Evolutionary conservation across 2,329 filamentous ascomycete species (phyloP).

Genomic region (Amphichorda felina): DNA sequence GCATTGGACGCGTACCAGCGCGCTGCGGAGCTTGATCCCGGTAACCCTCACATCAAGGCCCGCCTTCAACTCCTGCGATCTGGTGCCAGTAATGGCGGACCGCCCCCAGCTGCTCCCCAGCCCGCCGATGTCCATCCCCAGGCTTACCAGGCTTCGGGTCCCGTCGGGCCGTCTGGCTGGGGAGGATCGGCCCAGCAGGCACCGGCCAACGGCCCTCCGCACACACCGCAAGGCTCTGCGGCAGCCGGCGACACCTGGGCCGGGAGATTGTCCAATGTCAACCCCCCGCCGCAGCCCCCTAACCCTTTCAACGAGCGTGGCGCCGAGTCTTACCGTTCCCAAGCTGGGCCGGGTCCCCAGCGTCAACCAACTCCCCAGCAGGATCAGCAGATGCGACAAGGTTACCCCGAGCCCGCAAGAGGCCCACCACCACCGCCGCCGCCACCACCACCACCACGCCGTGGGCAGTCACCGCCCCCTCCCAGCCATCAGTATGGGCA

Average conservation of each 20-base stretch:
- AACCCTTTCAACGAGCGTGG: conserved; percentile 69
- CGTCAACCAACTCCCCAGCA: conserved; percentile 68
- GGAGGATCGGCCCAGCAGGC: conserved; percentile 58
- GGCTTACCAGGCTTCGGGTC: conserved; percentile 74
- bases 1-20: conserved; percentile 91
- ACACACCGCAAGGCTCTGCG: conserved; percentile 25
- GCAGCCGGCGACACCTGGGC: conserved; percentile 43
- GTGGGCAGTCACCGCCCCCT: conserved; percentile 42
- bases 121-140: conserved; percentile 95
- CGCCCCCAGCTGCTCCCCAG: conserved; percentile 67
- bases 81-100: conserved; percentile 60
- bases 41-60: conserved; percentile 92
- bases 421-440: too few species aligned
- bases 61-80: conserved; percentile 80
- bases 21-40: conserved; percentile 85
- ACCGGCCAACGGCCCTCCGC: conserved; percentile 38
- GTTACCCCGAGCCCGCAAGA: conserved; percentile 40
- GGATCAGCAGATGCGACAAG: conserved; percentile 44
- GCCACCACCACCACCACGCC: too few species aligned
- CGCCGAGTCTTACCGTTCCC: conserved; percentile 56
- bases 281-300: conserved; percentile 59
- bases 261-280: conserved; percentile 67
- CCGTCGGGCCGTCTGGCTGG: conserved; percentile 75
- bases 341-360: conserved; percentile 52
- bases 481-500: conserved; percentile 31